Evolutionary conservation across 2,329 filamentous ascomycete genomes (phyloP), one percentile per base, ranked within the genome.

Genomic region (Colletotrichum salicis): DNA sequence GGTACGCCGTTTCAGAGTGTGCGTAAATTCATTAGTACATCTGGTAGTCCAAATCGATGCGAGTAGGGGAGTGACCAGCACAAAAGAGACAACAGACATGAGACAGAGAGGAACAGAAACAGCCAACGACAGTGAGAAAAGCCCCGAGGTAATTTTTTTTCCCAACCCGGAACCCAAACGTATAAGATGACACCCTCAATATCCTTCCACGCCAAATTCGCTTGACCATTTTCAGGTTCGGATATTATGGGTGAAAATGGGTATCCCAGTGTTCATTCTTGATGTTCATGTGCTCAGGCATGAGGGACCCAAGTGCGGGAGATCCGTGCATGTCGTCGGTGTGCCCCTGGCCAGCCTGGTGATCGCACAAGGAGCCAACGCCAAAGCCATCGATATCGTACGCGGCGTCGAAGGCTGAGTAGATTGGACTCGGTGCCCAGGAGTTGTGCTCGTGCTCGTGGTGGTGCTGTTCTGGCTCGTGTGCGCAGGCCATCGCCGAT

Each of bases 391-490:
- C 64, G 10, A 84, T 76, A 31, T 84, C 80, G 69, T 82, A 86
- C 10, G 82, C 79, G 24, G 80, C 76, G 5, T 84, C 81, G 69
- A 84, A 86, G 11, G 82, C 78, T 51, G 83, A 80, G 70, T 82
- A 84, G 22, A 80, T 76, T 8, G 79, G 80, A 31, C 74, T 77
- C n/a, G 76, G 77, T 4, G 75, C 64, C 81, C 80, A 82, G 15
- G 78, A 75, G 31, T 64, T 62, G 24, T 76, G 76, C 0, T 81
- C 79, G 31, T 78, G 77, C 57, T 74, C 58, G 3, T 81, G 78
- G 31, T 74, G 80, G 51, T 81, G 77, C 19, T 69, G 67, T 5
- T 77, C 72, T 41, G 78, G 78, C 31, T 79, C 79, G 54, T 80
- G 77, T 8, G 74, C 70, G 52, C 73, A 75, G 12, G 71, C 67